phyloP scores from a whole-genome alignment of 352 stramenopile species.

The Globisporangium nagaii region DNA sequence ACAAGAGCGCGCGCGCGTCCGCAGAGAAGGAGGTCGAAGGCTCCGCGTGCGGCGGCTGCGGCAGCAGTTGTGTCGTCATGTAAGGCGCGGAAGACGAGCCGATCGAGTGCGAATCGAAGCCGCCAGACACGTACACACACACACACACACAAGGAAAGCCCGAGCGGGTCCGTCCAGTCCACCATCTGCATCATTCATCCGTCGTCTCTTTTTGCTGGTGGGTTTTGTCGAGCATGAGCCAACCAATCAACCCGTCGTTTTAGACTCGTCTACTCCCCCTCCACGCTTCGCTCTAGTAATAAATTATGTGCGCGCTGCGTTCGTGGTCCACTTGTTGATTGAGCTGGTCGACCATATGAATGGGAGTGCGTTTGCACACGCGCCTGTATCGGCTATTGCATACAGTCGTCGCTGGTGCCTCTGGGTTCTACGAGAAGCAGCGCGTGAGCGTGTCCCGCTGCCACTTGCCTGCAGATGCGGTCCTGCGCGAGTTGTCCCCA shows the following conservation, averaged over 20 bases:
- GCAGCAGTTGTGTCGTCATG: constrained; percentile 53
- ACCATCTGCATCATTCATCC: no score
- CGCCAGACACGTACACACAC: background rate
- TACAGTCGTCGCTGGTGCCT: background rate
- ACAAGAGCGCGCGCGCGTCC: constrained; percentile 28
- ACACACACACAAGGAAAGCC: background rate
- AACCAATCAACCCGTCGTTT: constrained; percentile 2
- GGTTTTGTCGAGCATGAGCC: constrained; percentile 6
- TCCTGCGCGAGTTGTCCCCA: constrained; percentile 6
- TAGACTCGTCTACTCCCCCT: constrained; percentile 1
- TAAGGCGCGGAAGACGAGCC: no score
- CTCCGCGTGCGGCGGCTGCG: constrained; percentile 43
- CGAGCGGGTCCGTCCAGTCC: no score
- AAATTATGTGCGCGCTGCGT: constrained; percentile 13
- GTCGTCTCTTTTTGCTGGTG: constrained; percentile 4
- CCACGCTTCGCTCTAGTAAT: constrained; percentile 1
- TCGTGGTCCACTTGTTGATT: background rate
- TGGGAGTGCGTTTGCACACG: background rate
- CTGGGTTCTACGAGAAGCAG: constrained; percentile 24
- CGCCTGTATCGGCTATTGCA: background rate
- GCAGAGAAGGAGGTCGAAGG: constrained; percentile 41
- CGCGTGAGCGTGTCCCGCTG: constrained; percentile 19
- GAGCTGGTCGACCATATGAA: background rate
- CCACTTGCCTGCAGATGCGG: constrained; percentile 5
- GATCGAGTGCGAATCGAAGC: no score